phyloP scores from a whole-genome alignment of 1,139 yeast genomes.

The Debaryomyces subglobosus region DNA sequence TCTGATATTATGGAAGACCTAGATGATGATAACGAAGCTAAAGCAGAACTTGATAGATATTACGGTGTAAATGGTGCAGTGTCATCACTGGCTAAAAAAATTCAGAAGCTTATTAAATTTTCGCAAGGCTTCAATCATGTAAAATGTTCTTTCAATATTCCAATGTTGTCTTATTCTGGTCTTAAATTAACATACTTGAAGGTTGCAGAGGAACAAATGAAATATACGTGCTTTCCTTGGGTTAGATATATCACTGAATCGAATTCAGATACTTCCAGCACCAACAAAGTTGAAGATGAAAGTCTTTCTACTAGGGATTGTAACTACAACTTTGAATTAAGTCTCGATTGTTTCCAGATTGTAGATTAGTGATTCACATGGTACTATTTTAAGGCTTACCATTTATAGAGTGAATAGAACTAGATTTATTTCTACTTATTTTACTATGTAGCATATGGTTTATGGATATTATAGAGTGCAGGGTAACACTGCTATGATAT shows the following conservation, averaged over 20 bases:
- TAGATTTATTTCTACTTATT: background rate
- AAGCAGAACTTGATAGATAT: slow-evolving; percentile 38
- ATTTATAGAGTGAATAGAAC: slow-evolving; percentile 1
- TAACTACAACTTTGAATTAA: slow-evolving; percentile 35
- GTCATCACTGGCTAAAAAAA: slow-evolving; percentile 27
- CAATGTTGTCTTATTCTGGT: slow-evolving; percentile 48
- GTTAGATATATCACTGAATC: slow-evolving; percentile 45
- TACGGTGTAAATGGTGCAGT: slow-evolving; percentile 46
- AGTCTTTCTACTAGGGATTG: slow-evolving; percentile 17
- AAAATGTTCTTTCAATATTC: slow-evolving; percentile 38
- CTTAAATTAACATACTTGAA: slow-evolving; percentile 42
- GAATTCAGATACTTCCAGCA: background rate
- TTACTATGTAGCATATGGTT: background rate
- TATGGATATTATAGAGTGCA: background rate
- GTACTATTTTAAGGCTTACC: background rate
- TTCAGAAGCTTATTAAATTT: slow-evolving; percentile 16
- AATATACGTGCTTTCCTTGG: slow-evolving; percentile 53
- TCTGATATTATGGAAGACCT: background rate
- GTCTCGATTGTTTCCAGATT: slow-evolving; percentile 25
- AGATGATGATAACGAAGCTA: slow-evolving; percentile 23
- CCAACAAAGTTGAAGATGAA: background rate
- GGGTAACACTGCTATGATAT: background rate
- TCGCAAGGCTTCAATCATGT: slow-evolving; percentile 29
- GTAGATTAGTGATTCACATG: slow-evolving; percentile 1
- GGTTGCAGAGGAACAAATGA: slow-evolving; percentile 46